Evolutionary conservation across 148 eudicot genomes (phyloP).

Genomic region (Drosera capensis): DNA sequence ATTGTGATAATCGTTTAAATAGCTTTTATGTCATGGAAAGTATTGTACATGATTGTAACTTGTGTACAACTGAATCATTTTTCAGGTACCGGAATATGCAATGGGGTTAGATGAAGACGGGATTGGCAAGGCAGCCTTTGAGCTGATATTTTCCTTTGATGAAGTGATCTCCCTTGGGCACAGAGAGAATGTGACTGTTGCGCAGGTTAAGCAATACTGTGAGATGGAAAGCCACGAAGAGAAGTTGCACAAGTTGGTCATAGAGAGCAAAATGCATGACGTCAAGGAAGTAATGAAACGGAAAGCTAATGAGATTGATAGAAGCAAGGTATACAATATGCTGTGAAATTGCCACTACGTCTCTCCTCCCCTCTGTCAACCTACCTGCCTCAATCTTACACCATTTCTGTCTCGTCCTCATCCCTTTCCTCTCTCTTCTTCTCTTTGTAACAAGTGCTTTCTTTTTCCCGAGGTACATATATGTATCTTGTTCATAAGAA

Average conservation of each 20-base stretch:
- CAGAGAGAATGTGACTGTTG: constrained; percentile 87
- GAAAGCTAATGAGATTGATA: constrained; percentile 92
- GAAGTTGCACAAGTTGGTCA: constrained; percentile 83
- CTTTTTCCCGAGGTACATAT: no score
- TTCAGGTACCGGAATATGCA: constrained; percentile 94
- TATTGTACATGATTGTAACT: no score
- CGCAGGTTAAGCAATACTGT: constrained; percentile 93
- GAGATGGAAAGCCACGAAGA: constrained; percentile 99
- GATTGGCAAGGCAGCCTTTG: constrained; percentile 75
- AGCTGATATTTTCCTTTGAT: constrained; percentile 87
- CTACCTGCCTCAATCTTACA: no score
- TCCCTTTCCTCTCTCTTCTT: no score
- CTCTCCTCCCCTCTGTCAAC: no score
- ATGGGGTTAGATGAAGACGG: constrained; percentile 85
- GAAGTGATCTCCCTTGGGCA: constrained; percentile 91
- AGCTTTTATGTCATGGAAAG: no score
- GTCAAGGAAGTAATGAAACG: constrained; percentile 97
- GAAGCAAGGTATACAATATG: constrained; percentile 77
- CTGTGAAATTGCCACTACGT: no score
- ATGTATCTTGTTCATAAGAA: neutral
- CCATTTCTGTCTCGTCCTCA: no score
- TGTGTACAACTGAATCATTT: no score
- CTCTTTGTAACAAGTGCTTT: no score
- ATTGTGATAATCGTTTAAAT: neutral
- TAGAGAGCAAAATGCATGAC: constrained; percentile 85